A percentile compares a stretch with the other conserved stretches of the same genome.
Conservation (phyloP, 352 stramenopile genomes). For the Globisporangium spinosum region DNA sequence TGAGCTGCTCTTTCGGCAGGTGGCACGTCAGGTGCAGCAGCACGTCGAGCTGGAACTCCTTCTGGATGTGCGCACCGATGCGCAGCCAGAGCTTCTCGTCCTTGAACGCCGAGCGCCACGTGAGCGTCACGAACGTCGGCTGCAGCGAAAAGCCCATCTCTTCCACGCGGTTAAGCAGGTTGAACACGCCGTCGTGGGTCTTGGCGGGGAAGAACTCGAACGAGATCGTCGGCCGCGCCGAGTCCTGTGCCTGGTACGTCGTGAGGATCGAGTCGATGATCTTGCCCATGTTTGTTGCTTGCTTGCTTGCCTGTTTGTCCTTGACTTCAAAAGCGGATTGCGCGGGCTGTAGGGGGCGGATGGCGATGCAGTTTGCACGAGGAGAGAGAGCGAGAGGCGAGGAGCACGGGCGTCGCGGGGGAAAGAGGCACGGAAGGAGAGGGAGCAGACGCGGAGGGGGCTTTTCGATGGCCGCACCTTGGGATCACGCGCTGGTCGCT, state of each 20-base stretch:
- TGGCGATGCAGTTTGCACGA: neutral
- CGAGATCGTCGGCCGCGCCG: slow-evolving; percentile 56
- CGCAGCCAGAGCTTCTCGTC: slow-evolving; percentile 88
- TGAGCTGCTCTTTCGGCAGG: slow-evolving; percentile 60
- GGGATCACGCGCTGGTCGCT: slow-evolving; percentile 1
- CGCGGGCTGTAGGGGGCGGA: neutral
- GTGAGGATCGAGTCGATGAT: slow-evolving; percentile 76
- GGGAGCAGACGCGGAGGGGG: slow-evolving; percentile 4
- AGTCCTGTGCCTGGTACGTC: slow-evolving; percentile 41
- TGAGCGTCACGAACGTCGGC: slow-evolving; percentile 87
- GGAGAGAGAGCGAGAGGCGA: neutral
- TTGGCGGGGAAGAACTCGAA: slow-evolving; percentile 89
- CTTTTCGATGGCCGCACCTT: neutral
- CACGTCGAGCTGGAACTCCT: slow-evolving; percentile 82
- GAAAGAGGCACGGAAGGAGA: slow-evolving; percentile 3
- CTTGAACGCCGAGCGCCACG: slow-evolving; percentile 87
- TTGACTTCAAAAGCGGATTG: neutral
- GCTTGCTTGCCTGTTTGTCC: neutral
- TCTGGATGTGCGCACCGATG: slow-evolving; percentile 86
- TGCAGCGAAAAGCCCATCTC: slow-evolving; percentile 84
- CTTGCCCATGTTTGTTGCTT: slow-evolving; percentile 50
- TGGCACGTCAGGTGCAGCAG: slow-evolving; percentile 82
- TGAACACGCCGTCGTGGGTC: slow-evolving; percentile 82
- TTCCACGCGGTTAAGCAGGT: slow-evolving; percentile 79
- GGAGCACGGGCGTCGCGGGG: neutral